A percentile compares a stretch with the other conserved stretches of the same genome.
Evolutionary conservation across 208 protist genomes (phyloP).

Genomic region (Naegleria lovaniensis): DNA sequence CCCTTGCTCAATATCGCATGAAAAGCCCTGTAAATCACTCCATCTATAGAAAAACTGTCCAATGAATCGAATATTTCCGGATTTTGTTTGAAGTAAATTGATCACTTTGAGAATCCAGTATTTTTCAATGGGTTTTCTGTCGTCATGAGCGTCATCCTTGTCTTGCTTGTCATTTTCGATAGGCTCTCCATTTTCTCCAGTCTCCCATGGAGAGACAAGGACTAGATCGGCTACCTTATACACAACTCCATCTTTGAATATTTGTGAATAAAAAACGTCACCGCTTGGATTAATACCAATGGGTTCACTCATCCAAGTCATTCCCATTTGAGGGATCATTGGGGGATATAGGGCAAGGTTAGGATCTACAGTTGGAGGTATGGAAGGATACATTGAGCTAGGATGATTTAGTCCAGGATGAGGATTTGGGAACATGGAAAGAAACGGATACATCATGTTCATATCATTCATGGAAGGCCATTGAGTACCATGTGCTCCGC

Average conservation of each 20-base stretch:
- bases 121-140: neutral
- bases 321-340: neutral
- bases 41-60: conserved; percentile 9
- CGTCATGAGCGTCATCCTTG: neutral
- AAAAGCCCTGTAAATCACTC: neutral
- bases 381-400: neutral
- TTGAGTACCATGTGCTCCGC: neutral
- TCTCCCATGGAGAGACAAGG: neutral
- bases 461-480: neutral
- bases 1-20: neutral
- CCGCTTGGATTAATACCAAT: neutral
- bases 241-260: neutral
- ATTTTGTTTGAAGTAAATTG: neutral
- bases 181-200: neutral
- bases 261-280: neutral
- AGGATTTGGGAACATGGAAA: neutral
- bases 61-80: neutral
- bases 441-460: neutral
- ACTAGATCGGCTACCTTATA: neutral
- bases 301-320: neutral
- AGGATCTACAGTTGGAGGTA: neutral
- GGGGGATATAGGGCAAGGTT: neutral
- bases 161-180: neutral
- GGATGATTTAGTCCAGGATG: neutral
- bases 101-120: conserved; percentile 19